Conservation (phyloP, 164 flowering plant genomes). For the Saururus chinensis region DNA sequence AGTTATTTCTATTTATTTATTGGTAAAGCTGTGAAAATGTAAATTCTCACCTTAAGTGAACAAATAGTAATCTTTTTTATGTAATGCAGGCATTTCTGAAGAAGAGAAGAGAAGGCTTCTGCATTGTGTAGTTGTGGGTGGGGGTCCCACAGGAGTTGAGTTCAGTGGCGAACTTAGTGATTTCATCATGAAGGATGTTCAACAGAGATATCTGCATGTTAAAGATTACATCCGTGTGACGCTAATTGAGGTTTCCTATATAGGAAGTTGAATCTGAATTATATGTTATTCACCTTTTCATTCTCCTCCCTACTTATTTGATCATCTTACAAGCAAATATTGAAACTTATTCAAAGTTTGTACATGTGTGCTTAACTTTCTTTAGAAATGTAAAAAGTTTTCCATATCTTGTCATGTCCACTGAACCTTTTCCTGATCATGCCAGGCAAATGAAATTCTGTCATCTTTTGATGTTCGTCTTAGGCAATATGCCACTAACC, state of each 20-base stretch:
- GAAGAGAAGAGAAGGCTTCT: conserved; percentile 75
- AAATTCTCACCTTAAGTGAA: background rate
- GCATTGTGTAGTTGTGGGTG: conserved; percentile 97
- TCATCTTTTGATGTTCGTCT: conserved; percentile 98
- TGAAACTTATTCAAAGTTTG: background rate
- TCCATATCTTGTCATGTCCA: background rate
- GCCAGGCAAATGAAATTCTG: conserved; percentile 89
- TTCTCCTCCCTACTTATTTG: background rate
- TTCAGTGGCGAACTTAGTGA: conserved; percentile 99
- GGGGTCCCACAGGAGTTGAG: conserved; percentile 99
- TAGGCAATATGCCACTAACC: conserved; percentile 73
- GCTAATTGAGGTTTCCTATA: conserved; percentile 67
- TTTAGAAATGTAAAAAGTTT: background rate
- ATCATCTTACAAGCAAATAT: background rate
- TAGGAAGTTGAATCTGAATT: conserved; percentile 1
- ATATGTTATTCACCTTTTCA: background rate
- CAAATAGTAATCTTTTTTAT: background rate
- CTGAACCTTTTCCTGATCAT: conserved; percentile 7
- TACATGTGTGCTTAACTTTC: background rate
- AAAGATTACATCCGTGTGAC: conserved; percentile 88
- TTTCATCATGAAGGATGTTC: conserved; percentile 81
- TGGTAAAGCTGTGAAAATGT: background rate
- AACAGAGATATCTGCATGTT: conserved; percentile 83
- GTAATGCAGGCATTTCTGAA: conserved; percentile 58
- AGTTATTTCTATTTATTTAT: too few relatives aligned